phyloP scores from a whole-genome alignment of 176 grass and related monocot species.

The Oryza glaberrima region DNA sequence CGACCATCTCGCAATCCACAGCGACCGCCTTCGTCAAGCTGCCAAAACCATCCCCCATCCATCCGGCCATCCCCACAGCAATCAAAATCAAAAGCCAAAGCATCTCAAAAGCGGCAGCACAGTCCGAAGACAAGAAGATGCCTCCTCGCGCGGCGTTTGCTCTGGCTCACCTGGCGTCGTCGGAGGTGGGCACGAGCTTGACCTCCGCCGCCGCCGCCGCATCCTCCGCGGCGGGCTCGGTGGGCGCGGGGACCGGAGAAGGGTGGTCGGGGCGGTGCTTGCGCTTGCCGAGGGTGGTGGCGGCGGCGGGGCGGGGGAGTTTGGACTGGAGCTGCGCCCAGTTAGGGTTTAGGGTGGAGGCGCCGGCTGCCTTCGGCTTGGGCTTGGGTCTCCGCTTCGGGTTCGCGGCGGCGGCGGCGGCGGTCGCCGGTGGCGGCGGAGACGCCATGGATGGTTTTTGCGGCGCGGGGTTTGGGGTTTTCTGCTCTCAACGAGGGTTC shows the following conservation, averaged over 20 bases:
- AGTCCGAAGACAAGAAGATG: background rate
- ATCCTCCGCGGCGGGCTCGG: slow-evolving; percentile 22
- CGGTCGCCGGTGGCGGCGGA: background rate
- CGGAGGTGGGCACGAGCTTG: slow-evolving; percentile 68
- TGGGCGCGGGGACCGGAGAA: background rate
- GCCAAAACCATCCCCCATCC: background rate
- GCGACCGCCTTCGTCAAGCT: slow-evolving; percentile 84
- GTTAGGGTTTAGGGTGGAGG: slow-evolving; percentile 71
- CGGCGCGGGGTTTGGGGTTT: slow-evolving; percentile 6
- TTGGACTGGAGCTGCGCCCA: slow-evolving; percentile 88
- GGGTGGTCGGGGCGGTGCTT: slow-evolving; percentile 24
- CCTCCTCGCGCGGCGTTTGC: background rate
- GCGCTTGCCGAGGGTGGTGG: slow-evolving; percentile 46
- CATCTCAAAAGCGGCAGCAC: slow-evolving; percentile 35
- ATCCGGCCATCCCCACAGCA: slow-evolving; percentile 10
- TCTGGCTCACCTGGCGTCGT: slow-evolving; percentile 58
- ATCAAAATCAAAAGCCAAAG: slow-evolving; percentile 28
- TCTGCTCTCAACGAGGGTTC: background rate
- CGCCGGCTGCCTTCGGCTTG: slow-evolving; percentile 29
- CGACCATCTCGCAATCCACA: slow-evolving; percentile 96
- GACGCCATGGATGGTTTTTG: slow-evolving; percentile 43
- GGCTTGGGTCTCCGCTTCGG: slow-evolving; percentile 43
- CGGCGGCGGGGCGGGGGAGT: slow-evolving; percentile 48
- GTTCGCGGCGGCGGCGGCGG: slow-evolving; percentile 9
- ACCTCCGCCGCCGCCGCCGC: background rate